These are phyloP conservation scores for Colletotrichum magnum DNA, from an alignment of 2,329 filamentous ascomycete genomes.

Conservation along the genomic window DNA sequence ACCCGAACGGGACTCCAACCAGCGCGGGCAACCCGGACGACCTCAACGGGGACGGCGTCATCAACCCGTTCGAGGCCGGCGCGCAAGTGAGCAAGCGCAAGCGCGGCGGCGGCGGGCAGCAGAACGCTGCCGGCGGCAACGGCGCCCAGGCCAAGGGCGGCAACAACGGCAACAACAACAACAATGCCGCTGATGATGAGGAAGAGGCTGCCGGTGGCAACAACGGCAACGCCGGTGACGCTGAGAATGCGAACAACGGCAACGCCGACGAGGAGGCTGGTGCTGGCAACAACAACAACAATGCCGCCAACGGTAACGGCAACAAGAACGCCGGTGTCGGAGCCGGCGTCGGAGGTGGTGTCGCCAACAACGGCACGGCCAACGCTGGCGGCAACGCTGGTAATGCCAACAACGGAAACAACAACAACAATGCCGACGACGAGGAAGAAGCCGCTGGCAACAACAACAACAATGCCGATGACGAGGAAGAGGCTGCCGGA, in stretches of 20 bases:
- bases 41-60: slow-evolving; percentile 18
- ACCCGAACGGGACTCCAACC: slow-evolving; percentile 17
- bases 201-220: not conserved
- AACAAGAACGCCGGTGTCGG: not conserved
- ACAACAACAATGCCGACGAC: not conserved
- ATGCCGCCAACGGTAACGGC: not conserved
- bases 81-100: slow-evolving; percentile 14
- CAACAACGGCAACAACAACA: not conserved
- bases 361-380: not conserved
- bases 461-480: not conserved
- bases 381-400: not conserved
- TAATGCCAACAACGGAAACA: not conserved
- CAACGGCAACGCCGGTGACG: not conserved
- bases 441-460: not conserved
- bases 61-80: slow-evolving; percentile 44
- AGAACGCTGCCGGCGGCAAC: not conserved
- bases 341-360: not conserved
- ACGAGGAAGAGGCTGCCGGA: not conserved
- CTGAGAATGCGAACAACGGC: not conserved
- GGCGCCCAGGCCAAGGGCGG: slow-evolving; percentile 8
- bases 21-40: slow-evolving; percentile 6
- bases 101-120: slow-evolving; percentile 11
- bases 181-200: not conserved
- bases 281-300: not conserved
- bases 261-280: not conserved